Evolutionary conservation across 2,329 filamentous ascomycete species (phyloP), one percentile per base, ranked within the genome.

Genomic region (Stachybotrys chlorohalonatus): DNA sequence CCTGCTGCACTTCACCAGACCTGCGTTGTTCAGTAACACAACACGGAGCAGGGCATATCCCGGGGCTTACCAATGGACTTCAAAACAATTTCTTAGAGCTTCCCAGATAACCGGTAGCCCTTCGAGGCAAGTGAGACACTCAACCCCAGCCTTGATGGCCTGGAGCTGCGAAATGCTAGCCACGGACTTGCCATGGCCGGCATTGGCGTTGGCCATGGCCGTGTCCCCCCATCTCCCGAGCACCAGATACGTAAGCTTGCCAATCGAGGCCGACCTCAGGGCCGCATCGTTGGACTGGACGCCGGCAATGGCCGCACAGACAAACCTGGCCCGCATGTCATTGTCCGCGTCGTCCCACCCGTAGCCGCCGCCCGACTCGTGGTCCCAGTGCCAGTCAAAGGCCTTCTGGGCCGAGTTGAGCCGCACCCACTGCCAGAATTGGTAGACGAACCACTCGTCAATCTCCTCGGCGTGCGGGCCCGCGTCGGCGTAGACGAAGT

Each of bases 371-470:
- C 63, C 64, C 5, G 63, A 63, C 48, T 82, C 79, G 24, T 79
- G 75, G 62, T 80, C 73, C 89, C 89, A 96, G 65, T 86, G 82
- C 66, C 83, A 82, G 59, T 91, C 83, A 65, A 95, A 97, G 2
- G 86, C 84, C 45, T 83, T 78, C 65, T 89, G 89, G 17, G 89
- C 86, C 53, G 85, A 82, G 53, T 88, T 81, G 51, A 96, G 76
- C 64, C 92, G 86, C 50, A 86, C 80, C 73, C 89, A 89, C 67
- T 97, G 92, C 70, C 89, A 88, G 58, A 90, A 85, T 62, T 88
- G 87, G 71, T 97, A 96, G 53, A 87, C 85, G 71, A 99, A 99
- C 94, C 94, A 99, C 73, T 99, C 94, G 67, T 97, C 90, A 51
- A 99, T 79, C 75, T 99, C 94, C 59, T 94, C 90, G 16, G 89